Evolutionary conservation across 306 rosid genomes (phyloP), one percentile per base, ranked within the genome.

Genomic region (Prunus campanulata): DNA sequence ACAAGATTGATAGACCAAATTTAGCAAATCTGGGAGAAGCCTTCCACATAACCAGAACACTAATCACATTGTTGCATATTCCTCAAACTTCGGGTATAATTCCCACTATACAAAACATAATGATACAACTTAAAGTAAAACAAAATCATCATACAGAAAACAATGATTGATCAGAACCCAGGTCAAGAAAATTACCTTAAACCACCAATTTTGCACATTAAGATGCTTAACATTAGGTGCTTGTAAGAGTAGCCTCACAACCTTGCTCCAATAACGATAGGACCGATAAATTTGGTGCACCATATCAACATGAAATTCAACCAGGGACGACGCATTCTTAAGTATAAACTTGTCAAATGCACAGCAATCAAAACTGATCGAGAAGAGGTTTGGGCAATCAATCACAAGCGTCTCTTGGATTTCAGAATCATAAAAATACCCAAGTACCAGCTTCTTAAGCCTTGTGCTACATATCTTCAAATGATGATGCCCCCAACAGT

Each of bases 201-300:
- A 30, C 27, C 74, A 70, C 74, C 74, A 70, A 30, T 70, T 70
- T 11, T 70, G 63, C 63, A 52, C 63, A 10, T 51, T 52, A 52
- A 52, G 29, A 52, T 35, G 46, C 63, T 51, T 70, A 14, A 70
- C 63, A 70, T 51, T 18, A n/a, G n/a, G 74, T 14, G 61, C 74
- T 32, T 35, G 24, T 9, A 0, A 47, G 20, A 70, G 74, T 19
- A 70, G 63, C 74, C 15, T 18, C 3, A 6, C 74, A 52, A 30
- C 48, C 27, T 19, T 70, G 11, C 63, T 51, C 74, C 74, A 70
- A 3, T 5, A 30, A 29, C 20, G 6, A 6, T 29, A 51, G 63
- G 10, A 10, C 12, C 12, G 0, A 16, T 11, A 3, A 1, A 4
- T 0, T 5, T 6, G 8, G 27, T 70, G 74, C 75, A 20, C 30